phyloP scores from a whole-genome alignment of 805 yeast species.

The Tetrapisispora namnaoensis region DNA sequence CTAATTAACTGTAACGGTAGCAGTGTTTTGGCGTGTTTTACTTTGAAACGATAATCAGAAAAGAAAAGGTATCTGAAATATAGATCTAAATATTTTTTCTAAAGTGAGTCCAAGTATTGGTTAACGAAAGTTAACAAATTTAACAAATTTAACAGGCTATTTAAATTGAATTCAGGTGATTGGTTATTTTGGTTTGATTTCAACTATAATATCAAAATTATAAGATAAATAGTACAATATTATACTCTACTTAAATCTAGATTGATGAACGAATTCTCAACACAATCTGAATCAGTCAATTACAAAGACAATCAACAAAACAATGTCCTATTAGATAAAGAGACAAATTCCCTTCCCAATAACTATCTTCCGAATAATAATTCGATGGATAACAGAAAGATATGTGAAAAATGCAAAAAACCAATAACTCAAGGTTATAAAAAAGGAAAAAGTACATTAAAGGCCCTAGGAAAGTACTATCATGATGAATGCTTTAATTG shows the following conservation, averaged over 20 bases:
- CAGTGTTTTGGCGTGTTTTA: not conserved
- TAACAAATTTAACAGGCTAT: too few species aligned
- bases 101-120: too few species aligned
- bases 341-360: not conserved
- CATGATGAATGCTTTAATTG: slow-evolving; percentile 87
- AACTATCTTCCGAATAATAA: not conserved
- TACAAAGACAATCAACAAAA: not conserved
- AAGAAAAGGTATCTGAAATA: not conserved
- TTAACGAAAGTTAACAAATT: too few species aligned
- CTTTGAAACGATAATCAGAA: not conserved
- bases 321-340: not conserved
- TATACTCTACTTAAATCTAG: not conserved
- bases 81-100: too few species aligned
- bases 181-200: not conserved
- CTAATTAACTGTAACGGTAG: too few species aligned
- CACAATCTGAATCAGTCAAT: not conserved
- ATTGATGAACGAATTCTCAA: not conserved
- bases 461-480: slow-evolving; percentile 70
- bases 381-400: slow-evolving; percentile 15
- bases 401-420: slow-evolving; percentile 44
- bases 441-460: slow-evolving; percentile 40
- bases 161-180: too few species aligned
- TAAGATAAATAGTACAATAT: not conserved
- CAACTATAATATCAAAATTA: not conserved
- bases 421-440: slow-evolving; percentile 48